Evolutionary conservation across 371 early-diverging fungal genomes (phyloP).

Genomic region (Polyrhizophydium stewartii): DNA sequence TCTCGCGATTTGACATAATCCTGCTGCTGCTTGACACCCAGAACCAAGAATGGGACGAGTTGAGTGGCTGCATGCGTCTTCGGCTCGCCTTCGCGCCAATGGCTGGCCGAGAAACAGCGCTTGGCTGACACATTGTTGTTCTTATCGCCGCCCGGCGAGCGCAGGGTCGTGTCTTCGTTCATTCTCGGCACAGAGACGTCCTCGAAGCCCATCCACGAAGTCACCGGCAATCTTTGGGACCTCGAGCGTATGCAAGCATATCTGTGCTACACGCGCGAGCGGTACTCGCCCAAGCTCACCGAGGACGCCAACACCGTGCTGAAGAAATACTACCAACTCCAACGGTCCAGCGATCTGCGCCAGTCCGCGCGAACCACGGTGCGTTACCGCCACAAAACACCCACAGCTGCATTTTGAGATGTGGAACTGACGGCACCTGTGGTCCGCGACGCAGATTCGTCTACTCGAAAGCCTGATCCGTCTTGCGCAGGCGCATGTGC

Average conservation of each 20-base stretch:
- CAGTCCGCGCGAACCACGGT: constrained; percentile 66
- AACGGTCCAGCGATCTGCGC: constrained; percentile 58
- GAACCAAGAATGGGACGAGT: constrained; percentile 59
- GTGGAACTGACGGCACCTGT: neutral
- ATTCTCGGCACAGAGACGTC: constrained; percentile 19
- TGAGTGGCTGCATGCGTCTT: too few species aligned
- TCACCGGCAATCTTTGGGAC: constrained; percentile 29
- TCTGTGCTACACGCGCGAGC: constrained; percentile 47
- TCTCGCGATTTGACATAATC: constrained; percentile 78
- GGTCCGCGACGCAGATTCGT: constrained; percentile 43
- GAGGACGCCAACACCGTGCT: constrained; percentile 55
- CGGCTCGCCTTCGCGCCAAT: constrained; percentile 25
- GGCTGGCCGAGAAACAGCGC: neutral
- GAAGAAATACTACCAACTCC: constrained; percentile 61
- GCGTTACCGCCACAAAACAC: too few species aligned
- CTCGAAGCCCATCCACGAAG: constrained; percentile 3
- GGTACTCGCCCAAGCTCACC: constrained; percentile 49
- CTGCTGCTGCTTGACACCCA: constrained; percentile 65
- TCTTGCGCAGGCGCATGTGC: constrained; percentile 79
- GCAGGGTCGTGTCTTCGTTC: constrained; percentile 24
- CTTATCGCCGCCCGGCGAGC: neutral
- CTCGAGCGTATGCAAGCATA: constrained; percentile 59
- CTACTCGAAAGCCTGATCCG: constrained; percentile 80
- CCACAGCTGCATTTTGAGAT: neutral
- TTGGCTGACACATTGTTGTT: neutral